Conservation (phyloP, 805 yeast species). For the Starmera pachycereana region DNA sequence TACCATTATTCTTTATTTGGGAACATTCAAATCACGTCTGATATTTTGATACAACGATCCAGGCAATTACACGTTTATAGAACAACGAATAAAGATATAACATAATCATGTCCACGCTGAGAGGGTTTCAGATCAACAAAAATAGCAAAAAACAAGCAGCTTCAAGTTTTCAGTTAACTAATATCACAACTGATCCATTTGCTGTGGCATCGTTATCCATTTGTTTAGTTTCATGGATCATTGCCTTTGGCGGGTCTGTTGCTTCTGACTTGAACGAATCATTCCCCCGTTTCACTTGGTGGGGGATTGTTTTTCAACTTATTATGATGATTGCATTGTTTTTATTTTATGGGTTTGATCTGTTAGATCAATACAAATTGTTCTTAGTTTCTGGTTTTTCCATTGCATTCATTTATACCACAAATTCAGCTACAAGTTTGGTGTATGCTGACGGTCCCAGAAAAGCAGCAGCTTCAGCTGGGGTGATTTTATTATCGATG, state of each 20-base stretch:
- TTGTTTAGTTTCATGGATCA: conserved; percentile 72
- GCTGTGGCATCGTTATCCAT: conserved; percentile 74
- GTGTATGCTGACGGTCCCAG: conserved; percentile 60
- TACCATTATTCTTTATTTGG: too few species aligned
- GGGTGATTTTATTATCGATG: conserved; percentile 75
- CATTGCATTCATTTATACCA: conserved; percentile 72
- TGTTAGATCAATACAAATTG: conserved; percentile 58
- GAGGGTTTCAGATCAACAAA: too few species aligned
- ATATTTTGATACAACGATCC: too few species aligned
- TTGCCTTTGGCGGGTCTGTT: conserved; percentile 81
- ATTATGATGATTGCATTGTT: conserved; percentile 42
- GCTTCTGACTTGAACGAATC: conserved; percentile 31
- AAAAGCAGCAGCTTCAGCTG: conserved; percentile 84
- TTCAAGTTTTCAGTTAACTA: conserved; percentile 26
- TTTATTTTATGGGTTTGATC: conserved; percentile 46
- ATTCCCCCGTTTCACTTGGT: conserved; percentile 88
- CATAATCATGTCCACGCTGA: too few species aligned
- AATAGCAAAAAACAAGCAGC: background rate
- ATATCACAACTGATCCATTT: conserved; percentile 74
- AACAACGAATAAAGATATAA: too few species aligned
- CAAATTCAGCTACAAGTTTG: conserved; percentile 73
- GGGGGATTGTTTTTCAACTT: conserved; percentile 84
- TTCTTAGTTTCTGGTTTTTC: conserved; percentile 32
- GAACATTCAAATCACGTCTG: too few species aligned
- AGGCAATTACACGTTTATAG: too few species aligned